Base-by-base conservation (phyloP, 345 rosid genomes). In the Corchorus capsularis region DNA sequence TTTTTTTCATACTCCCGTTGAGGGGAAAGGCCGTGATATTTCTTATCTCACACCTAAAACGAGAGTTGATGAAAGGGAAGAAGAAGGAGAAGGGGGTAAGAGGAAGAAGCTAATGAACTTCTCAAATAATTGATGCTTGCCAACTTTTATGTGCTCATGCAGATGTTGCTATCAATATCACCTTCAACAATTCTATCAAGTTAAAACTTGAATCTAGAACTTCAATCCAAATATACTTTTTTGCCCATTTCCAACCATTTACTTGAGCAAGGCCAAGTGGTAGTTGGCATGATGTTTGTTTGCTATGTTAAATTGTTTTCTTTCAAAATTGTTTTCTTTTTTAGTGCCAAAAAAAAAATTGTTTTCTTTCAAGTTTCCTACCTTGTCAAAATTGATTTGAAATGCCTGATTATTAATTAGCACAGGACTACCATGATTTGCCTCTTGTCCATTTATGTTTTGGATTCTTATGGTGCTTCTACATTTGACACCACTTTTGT, bases 391-490 rank as follows among this genome's bases (percentile, higher is more conserved):
- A 20, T 8, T 50, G 11, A 49, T 69, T 41, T 69, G 59, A 49
- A 69, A 49, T 69, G 57, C 37, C 22, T 27, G 59, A 69, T 49
- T 27, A 27, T 15, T 15, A 4, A n/a, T n/a, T n/a, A n/a, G 19
- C 4, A 8, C 45, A 27, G 43, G 14, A 49, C 11, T 3, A 2
- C 41, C 37, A 69, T 32, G 72, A 32, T 69, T 68, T 49, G 14
- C 15, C 15, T 50, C 49, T 69, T 69, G 57, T 32, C 45, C 45
- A 49, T 32, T 39, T 68, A 27, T 49, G 57, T 9, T 68, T 49
- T 49, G 57, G 57, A 68, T 32, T 69, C 57, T 49, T 32, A 34
- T 68, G 72, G 43, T 15, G 22, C 20, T 68, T 68, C 72, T 15
- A 14, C 47, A 68, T 22, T 49, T 68, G 57, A 68, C 72, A 41